Conservation (phyloP, 345 rosid genomes). For the Gynandropsis gynandra region DNA sequence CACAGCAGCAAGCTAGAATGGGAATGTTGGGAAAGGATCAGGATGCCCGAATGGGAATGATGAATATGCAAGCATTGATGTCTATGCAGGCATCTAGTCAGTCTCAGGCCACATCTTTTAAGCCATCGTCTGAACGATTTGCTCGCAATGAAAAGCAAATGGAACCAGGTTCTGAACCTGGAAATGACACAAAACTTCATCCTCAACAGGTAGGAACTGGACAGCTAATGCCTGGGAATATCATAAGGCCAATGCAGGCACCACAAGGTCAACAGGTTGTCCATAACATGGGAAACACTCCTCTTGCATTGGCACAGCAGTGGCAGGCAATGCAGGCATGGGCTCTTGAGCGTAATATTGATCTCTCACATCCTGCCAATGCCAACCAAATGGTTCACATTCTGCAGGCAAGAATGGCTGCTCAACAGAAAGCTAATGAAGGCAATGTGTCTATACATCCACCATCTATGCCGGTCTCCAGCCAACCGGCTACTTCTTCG, state of each 20-base stretch:
- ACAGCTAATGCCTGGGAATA: conserved; percentile 49
- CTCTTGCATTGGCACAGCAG: conserved; percentile 69
- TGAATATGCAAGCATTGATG: conserved; percentile 75
- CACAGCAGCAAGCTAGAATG: conserved; percentile 74
- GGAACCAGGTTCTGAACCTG: conserved; percentile 58
- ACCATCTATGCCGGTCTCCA: conserved; percentile 51
- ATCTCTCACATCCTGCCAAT: conserved; percentile 85
- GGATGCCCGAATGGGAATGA: conserved; percentile 50
- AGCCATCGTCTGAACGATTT: conserved; percentile 57
- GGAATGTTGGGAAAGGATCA: conserved; percentile 71
- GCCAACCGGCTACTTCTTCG: conserved; percentile 65
- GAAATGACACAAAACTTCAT: conserved; percentile 50
- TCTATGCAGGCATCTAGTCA: conserved; percentile 69
- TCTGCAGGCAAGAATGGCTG: conserved; percentile 77
- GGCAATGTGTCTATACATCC: conserved; percentile 41
- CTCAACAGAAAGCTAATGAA: conserved; percentile 68
- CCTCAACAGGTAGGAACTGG: conserved; percentile 48
- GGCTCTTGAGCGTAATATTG: conserved; percentile 83
- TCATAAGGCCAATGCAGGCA: conserved; percentile 62
- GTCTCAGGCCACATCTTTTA: conserved; percentile 77
- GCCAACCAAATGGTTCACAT: conserved; percentile 80
- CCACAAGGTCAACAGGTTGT: conserved; percentile 50
- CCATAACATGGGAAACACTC: conserved; percentile 58
- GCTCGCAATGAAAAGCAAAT: conserved; percentile 54
- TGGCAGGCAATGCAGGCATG: conserved; percentile 76